Evolutionary conservation across 345 rosid genomes (phyloP).

Genomic region (Streptanthus diversifolius): DNA sequence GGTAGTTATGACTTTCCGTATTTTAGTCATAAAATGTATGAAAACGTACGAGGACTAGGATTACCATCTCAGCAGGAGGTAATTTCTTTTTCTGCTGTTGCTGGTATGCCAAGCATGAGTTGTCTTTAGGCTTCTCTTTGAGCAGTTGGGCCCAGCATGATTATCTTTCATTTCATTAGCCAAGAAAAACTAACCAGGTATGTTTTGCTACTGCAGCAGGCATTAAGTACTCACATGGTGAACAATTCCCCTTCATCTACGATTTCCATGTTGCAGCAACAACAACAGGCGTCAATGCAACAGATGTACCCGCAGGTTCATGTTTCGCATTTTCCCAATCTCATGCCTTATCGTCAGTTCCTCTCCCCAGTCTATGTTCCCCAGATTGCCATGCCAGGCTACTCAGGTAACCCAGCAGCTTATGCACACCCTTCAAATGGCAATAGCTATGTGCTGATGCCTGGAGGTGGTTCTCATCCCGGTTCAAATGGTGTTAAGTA

Average conservation of each 20-base stretch:
- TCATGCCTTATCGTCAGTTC: constrained; percentile 8
- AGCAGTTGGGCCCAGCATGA: background rate
- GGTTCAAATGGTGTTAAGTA: constrained; percentile 1
- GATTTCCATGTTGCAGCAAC: constrained; percentile 5
- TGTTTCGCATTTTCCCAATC: background rate
- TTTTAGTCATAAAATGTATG: background rate
- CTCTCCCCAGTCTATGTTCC: constrained; percentile 2
- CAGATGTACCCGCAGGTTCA: constrained; percentile 9
- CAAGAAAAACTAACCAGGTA: background rate
- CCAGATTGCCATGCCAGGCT: constrained; percentile 4
- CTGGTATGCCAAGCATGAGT: background rate
- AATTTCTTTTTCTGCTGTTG: constrained; percentile 25
- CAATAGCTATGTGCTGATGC: constrained; percentile 1
- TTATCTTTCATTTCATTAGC: background rate
- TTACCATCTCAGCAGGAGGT: constrained; percentile 70
- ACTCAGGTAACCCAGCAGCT: background rate
- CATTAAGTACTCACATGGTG: background rate
- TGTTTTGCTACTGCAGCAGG: background rate
- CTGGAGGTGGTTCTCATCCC: background rate
- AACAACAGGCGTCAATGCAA: background rate
- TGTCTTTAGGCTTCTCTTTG: background rate
- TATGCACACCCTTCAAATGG: constrained; percentile 7
- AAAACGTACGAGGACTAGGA: constrained; percentile 9
- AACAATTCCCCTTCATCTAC: background rate
- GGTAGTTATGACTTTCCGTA: background rate